Base-by-base conservation (phyloP, 2,329 filamentous ascomycete genomes). In the Trichoderma sp. region DNA sequence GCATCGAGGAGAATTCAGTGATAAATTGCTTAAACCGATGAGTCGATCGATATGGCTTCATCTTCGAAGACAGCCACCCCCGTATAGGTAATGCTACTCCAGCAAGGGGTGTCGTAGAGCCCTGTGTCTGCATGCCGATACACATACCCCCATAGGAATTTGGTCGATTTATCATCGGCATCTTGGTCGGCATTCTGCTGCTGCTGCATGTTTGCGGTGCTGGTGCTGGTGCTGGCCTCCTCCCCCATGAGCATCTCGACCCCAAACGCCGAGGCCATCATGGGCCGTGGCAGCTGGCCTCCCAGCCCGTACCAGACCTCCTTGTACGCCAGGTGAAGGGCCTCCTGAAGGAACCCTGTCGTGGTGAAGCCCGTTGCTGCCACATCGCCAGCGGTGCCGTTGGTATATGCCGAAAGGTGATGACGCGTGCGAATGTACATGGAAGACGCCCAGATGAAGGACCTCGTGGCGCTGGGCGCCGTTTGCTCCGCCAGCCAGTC, bases 271-370 rank as follows among this genome's bases (percentile, higher is more conserved):
- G 76, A 76, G 15, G 67, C 75, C 58, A 77, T 74, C 58, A 80
- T 76, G 1, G 79, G 79, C 17, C 79, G 76, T 11, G 79, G 79
- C 7, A 80, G 73, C 68, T 79, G 79, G 32, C 78, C 77, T 23
- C 72, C 74, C 30, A 80, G 34, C 7, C 75, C 74, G 36, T 79
- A 75, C 73, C 73, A 78, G 12, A 77, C 75, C 69, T 80, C 76
- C 13, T 68, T 70, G 71, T 81, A 79, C 7, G 76, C 79, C 73
- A 80, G 78, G 47, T 73, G 70, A 28, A 81, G 65, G 8, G 75
- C 70, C 71, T 81, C 78, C 11, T 72, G 61, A 7, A 79, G 73
- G 66, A 82, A 76, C n/a, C 59, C 69, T 17, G 74, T 76, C 6
- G 78, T 72, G 39, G 77, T 75, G 57, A 81, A 80, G 3, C 69